Percentiles rank a stretch among this genome's conserved stretches.
Evolutionary conservation across 345 rosid genomes (phyloP).

Genomic region (Garcia nutans): DNA sequence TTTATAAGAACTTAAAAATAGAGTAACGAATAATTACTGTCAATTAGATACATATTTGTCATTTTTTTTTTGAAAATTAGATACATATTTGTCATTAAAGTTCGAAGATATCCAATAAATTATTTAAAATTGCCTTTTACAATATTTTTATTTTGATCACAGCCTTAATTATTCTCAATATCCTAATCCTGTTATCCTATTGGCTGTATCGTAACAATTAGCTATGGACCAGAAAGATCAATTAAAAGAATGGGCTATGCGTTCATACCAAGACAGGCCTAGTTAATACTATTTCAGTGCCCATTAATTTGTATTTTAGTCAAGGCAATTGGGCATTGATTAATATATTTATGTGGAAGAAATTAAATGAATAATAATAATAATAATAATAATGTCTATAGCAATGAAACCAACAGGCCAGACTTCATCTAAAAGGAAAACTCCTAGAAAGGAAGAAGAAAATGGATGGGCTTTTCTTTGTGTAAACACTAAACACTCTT

Average conservation of each 20-base stretch:
- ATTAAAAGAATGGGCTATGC: neutral
- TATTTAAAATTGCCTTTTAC: too few species aligned
- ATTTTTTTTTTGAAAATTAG: too few species aligned
- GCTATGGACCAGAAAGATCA: neutral
- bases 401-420: constrained; percentile 36
- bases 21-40: too few species aligned
- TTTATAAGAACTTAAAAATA: too few species aligned
- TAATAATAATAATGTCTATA: neutral
- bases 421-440: constrained; percentile 22
- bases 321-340: neutral
- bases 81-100: too few species aligned
- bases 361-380: too few species aligned
- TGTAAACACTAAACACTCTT: constrained; percentile 6
- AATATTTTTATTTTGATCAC: too few species aligned
- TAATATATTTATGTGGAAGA: neutral
- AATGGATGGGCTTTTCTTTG: constrained; percentile 22
- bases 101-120: too few species aligned
- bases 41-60: too few species aligned
- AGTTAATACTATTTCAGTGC: neutral
- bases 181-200: too few species aligned
- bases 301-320: neutral
- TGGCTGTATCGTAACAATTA: too few species aligned
- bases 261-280: neutral
- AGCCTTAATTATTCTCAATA: too few species aligned
- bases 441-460: constrained; percentile 8